Evolutionary conservation across 208 protist species (phyloP), one percentile per base, ranked within the genome.

Genomic region (Herpetomonas tarakana): DNA sequence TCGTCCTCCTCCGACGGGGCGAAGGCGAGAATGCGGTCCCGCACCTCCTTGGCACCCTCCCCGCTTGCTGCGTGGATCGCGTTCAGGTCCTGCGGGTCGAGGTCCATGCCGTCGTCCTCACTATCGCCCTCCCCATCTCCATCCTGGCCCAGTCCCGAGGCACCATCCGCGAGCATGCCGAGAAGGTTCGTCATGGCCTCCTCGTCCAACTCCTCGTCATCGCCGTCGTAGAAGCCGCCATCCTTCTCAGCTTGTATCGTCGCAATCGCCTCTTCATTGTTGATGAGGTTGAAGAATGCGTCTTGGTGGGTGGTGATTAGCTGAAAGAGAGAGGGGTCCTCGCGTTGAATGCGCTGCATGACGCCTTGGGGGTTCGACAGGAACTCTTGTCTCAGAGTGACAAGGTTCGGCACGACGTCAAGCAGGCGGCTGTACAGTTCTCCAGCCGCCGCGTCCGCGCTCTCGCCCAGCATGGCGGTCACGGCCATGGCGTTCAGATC

Each of bases 331-430:
- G 68, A 69, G 2, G 89, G 86, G 62, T 95, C 78, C 21, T 83
- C 56, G 21, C 65, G 58, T 62, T 81, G 72, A 35, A 95, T 88
- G 59, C 83, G 78, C 50, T 78, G 65, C 83, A 93, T 84, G 11
- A 92, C 58, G 14, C 53, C 76, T 29, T 80, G 65, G 7, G 89
- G 89, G 52, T 91, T 67, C 1, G 70, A 58, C 2, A 95, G 66
- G 58, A 95, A 95, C 45, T 82, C 68, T 29, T 83, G 67, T n/a
- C 83, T 83, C 67, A 95, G 81, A 24, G 85, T 71, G n/a, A 81
- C 62, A 24, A 95, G 58, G 62, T 94, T 85, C 0, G 81, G 78
- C 9, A 84, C 80, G 4, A 80, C 74, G 24, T 74, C 81, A 19
- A 77, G 55, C 3, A 92, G 69, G 45, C 78, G 76, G 14, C 70